Conservation (phyloP, 1,139 yeast genomes). For the Yamadazyma oceani region DNA sequence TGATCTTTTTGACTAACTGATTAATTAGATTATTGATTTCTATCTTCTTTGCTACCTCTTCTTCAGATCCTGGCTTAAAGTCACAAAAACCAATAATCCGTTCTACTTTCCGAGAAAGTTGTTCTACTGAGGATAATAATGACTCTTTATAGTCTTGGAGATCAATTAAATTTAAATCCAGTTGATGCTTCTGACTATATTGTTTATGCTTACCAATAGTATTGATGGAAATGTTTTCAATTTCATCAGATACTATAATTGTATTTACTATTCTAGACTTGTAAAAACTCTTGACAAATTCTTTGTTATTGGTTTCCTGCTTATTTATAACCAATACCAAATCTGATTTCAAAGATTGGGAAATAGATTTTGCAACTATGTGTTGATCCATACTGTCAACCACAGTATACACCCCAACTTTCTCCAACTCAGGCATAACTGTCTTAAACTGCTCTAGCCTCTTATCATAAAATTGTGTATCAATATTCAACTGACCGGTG, state of each 20-base stretch:
- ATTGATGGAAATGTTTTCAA: constrained; percentile 16
- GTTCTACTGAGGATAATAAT: constrained; percentile 21
- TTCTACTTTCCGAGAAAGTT: constrained; percentile 22
- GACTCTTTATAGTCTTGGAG: constrained; percentile 12
- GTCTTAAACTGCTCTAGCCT: constrained; percentile 29
- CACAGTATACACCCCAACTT: constrained; percentile 33
- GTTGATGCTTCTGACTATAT: constrained; percentile 13
- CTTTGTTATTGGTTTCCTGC: neutral
- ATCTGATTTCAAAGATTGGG: constrained; percentile 7
- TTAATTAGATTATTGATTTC: constrained; percentile 25
- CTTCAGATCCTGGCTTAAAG: constrained; percentile 8
- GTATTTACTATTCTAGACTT: constrained; percentile 5
- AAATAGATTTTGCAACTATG: constrained; percentile 9
- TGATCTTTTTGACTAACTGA: constrained; percentile 27
- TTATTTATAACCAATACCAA: constrained; percentile 5
- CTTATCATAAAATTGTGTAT: constrained; percentile 24
- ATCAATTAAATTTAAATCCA: constrained; percentile 5
- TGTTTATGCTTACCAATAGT: constrained; percentile 28
- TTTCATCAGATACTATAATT: constrained; percentile 13
- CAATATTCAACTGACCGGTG: constrained; percentile 13
- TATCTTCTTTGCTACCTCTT: constrained; percentile 11
- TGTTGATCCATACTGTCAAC: constrained; percentile 1
- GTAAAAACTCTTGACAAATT: constrained; percentile 1
- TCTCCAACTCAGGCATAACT: constrained; percentile 25
- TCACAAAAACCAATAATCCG: constrained; percentile 22